Evolutionary conservation across 768 basidiomycete genomes (phyloP), one percentile per base, ranked within the genome.

Genomic region (Auriculariales sp.): DNA sequence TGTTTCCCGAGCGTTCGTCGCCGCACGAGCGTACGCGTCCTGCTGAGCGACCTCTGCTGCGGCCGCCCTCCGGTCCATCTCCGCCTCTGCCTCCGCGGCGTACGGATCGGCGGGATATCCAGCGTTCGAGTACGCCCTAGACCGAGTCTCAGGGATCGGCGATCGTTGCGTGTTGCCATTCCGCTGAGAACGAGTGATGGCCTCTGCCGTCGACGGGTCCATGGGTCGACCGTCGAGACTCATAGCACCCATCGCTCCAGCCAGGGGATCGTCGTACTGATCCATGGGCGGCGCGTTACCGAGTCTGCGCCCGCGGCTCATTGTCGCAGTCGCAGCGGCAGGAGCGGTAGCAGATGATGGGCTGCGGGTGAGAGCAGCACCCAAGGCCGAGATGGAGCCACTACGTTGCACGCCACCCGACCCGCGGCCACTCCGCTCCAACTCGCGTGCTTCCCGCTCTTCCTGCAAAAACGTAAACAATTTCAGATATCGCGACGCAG

Each of bases 391-490:
- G 28, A 45, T 39, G 49, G 12, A 24, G 28, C 12, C 49, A 29
- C 5, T 49, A 25, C 25, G 22, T 49, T 36, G 12, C 39, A n/a
- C n/a, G 25, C 35, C 49, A 15, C 11, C n/a, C 28, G 42, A 28
- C 49, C 29, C 49, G 25, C 19, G 25, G 2, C 3, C 36, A 15
- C 12, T 14, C 14, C 49, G 36, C 12, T 34, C 31, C 4, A 42
- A 15, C 15, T 36, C 25, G n/a, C 49, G 49, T 19, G 29, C 36
- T 22, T 50, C 49, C 36, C 34, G n/a, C 36, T 44, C 36, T 42
- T 36, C 49, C 49, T 42, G 3, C 36, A 42, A 4, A 35, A 33
- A 10, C 22, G 49, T 15, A 39, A 4, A 30, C 30, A 39, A 44
- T 1, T 25, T 11, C 10, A 19, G 19, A 44, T 22, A 44, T 44